Conservation (phyloP, 805 yeast species). For the Metschnikowia drakensbergensis region DNA sequence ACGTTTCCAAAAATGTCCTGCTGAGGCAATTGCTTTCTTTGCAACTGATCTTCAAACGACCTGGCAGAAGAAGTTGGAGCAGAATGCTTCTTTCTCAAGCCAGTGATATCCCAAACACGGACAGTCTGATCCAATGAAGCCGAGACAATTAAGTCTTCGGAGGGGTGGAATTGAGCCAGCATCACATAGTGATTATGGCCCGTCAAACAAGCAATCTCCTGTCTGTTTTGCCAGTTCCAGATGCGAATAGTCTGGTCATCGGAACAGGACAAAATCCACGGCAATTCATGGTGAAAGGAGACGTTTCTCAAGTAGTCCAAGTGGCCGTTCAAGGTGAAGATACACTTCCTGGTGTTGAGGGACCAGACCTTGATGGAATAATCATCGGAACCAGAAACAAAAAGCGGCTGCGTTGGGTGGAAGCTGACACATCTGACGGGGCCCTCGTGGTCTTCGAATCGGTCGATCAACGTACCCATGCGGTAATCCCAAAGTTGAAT, state of each 20-base stretch:
- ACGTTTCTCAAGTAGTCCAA: slow-evolving; percentile 94
- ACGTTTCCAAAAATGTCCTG: slow-evolving; percentile 94
- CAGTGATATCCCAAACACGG: slow-evolving; percentile 97
- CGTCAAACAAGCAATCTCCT: slow-evolving; percentile 93
- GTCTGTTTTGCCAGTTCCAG: slow-evolving; percentile 99
- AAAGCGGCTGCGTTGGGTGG: slow-evolving; percentile 97
- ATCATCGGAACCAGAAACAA: slow-evolving; percentile 97
- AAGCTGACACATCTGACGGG: slow-evolving; percentile 94
- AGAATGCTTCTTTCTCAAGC: slow-evolving; percentile 89
- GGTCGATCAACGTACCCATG: slow-evolving; percentile 95
- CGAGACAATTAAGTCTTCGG: slow-evolving; percentile 89
- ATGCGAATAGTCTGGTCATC: slow-evolving; percentile 98
- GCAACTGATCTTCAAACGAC: slow-evolving; percentile 56
- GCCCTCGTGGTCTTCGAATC: slow-evolving; percentile 98
- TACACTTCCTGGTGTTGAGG: slow-evolving; percentile 80
- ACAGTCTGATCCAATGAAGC: slow-evolving; percentile 98
- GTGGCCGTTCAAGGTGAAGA: slow-evolving; percentile 90
- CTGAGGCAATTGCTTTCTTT: slow-evolving; percentile 65
- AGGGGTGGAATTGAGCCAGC: slow-evolving; percentile 97
- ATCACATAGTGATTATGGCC: slow-evolving; percentile 98
- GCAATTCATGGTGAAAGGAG: slow-evolving; percentile 90
- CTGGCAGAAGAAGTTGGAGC: slow-evolving; percentile 58
- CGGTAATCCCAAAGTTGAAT: slow-evolving; percentile 99
- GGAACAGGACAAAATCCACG: slow-evolving; percentile 94
- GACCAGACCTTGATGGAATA: slow-evolving; percentile 96